Evolutionary conservation across 1,284 basidiomycete genomes (phyloP).

Genomic region (Rhodotorula sp.): DNA sequence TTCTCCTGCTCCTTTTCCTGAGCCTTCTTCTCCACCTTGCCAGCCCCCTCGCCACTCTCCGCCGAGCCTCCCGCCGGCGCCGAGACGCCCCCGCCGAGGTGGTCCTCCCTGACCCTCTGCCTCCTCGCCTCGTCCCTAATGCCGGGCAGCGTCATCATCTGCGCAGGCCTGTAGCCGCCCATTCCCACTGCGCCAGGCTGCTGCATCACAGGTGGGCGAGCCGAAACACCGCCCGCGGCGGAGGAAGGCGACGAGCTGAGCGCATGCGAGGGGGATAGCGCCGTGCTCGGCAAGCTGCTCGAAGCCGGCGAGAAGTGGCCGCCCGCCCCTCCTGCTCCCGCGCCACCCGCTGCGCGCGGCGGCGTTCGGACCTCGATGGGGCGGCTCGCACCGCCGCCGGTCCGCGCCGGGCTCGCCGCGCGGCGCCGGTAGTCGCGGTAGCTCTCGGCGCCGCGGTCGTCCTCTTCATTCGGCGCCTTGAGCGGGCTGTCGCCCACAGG

Average conservation of each 20-base stretch:
- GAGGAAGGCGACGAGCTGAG: neutral
- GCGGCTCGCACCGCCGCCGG: neutral
- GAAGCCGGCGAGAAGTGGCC: neutral
- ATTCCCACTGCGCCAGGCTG: neutral
- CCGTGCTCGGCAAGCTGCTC: neutral
- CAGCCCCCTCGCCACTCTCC: too few relatives aligned
- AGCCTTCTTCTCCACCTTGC: too few relatives aligned
- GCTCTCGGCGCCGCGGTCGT: neutral
- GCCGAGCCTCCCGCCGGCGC: neutral
- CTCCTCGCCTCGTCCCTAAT: constrained; percentile 17
- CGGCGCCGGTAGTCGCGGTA: neutral
- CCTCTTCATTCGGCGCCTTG: constrained; percentile 1
- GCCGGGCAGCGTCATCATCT: constrained; percentile 29
- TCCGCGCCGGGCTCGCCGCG: neutral
- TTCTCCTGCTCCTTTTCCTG: neutral
- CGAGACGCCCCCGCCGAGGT: constrained; percentile 5
- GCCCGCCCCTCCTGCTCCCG: neutral
- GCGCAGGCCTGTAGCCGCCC: neutral
- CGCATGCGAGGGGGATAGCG: constrained; percentile 7
- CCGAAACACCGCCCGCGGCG: neutral
- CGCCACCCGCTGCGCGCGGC: neutral
- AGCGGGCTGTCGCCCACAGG: constrained; percentile 4
- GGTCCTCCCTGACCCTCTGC: constrained; percentile 23
- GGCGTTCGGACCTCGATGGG: neutral
- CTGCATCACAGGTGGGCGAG: neutral